These are phyloP conservation scores for Verticillium dahliae DNA, from an alignment of 2,329 filamentous ascomycete genomes.

Conservation along the genomic window DNA sequence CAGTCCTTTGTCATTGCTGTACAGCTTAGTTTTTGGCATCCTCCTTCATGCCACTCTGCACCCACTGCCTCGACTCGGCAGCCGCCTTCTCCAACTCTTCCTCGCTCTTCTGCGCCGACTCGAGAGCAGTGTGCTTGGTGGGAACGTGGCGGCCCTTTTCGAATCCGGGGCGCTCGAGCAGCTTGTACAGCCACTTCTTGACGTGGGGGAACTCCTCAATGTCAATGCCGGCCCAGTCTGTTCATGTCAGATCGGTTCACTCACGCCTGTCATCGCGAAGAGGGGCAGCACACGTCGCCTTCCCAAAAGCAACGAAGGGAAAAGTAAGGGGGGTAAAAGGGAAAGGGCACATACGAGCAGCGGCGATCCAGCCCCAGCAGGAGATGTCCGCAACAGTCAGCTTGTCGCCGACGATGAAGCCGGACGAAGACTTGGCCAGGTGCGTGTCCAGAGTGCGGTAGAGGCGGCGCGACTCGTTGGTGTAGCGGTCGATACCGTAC, in stretches of 20 bases:
- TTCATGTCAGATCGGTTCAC: neutral
- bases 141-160: slow-evolving; percentile 74
- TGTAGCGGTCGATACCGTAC: slow-evolving; percentile 77
- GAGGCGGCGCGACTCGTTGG: slow-evolving; percentile 75
- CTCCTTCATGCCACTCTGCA: slow-evolving; percentile 62
- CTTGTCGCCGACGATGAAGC: slow-evolving; percentile 60
- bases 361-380: slow-evolving; percentile 70
- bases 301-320: too few relatives aligned
- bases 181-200: slow-evolving; percentile 68
- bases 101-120: slow-evolving; percentile 33
- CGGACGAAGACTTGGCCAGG: slow-evolving; percentile 48
- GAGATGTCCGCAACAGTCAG: slow-evolving; percentile 74
- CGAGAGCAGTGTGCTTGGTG: slow-evolving; percentile 54
- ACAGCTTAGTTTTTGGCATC: slow-evolving; percentile 39
- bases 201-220: slow-evolving; percentile 70
- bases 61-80: slow-evolving; percentile 48
- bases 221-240: slow-evolving; percentile 40
- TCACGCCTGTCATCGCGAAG: too few relatives aligned
- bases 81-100: slow-evolving; percentile 53
- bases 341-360: slow-evolving; percentile 30
- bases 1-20: too few relatives aligned
- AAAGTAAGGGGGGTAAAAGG: slow-evolving; percentile 15
- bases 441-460: slow-evolving; percentile 73
- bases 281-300: too few relatives aligned
- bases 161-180: slow-evolving; percentile 63